These are phyloP conservation scores for Backusella morwellensis DNA, from an alignment of 192 early-diverging fungal genomes.

Conservation along the genomic window DNA sequence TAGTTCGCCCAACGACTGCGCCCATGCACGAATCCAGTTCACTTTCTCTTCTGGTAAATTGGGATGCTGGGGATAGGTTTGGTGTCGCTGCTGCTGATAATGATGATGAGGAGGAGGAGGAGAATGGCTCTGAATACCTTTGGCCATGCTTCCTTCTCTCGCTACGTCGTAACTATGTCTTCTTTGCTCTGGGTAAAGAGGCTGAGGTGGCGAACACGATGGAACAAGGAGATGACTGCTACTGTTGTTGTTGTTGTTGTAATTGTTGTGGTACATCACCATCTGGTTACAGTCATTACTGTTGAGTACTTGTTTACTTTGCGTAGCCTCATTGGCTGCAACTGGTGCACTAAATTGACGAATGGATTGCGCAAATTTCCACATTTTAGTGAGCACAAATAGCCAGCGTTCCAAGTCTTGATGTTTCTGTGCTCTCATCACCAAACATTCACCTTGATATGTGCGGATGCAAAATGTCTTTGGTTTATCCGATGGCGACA, in stretches of 20 bases:
- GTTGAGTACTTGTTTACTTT: neutral
- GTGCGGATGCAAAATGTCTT: constrained; percentile 30
- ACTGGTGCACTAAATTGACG: neutral
- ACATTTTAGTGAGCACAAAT: constrained; percentile 38
- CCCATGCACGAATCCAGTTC: constrained; percentile 24
- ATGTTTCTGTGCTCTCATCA: constrained; percentile 35
- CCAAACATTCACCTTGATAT: constrained; percentile 15
- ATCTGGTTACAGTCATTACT: neutral
- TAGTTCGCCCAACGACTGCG: constrained; percentile 18
- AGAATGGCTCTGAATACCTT: neutral
- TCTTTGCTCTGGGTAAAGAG: neutral
- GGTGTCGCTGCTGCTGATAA: neutral
- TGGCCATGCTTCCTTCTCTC: neutral
- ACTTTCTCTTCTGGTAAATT: constrained; percentile 11
- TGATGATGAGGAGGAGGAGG: neutral
- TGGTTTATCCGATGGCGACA: neutral
- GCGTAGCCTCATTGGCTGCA: constrained; percentile 1
- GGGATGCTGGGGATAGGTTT: neutral
- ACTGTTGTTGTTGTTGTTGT: neutral
- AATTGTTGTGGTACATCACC: neutral
- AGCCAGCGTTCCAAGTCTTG: constrained; percentile 39
- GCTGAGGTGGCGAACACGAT: neutral
- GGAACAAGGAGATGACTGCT: neutral
- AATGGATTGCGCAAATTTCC: constrained; percentile 16
- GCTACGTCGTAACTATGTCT: neutral